Evolutionary conservation across 164 flowering plant species (phyloP), one percentile per base, ranked within the genome.

Genomic region (Vitis rotundifolia): DNA sequence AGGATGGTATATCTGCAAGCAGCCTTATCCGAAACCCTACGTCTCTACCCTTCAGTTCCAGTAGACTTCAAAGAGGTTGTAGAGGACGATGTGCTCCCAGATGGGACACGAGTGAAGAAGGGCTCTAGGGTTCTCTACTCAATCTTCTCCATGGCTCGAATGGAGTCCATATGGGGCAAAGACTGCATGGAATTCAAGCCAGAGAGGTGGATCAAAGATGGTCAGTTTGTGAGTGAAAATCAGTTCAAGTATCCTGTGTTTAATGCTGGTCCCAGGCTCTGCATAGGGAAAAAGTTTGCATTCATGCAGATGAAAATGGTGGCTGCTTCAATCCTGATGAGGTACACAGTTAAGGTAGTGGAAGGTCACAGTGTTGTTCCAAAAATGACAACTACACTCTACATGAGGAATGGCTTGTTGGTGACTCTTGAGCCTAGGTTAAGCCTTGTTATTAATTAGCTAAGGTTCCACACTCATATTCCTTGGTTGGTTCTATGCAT

Each of bases 1-100:
- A 75, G 78, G 37, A 88, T 91, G 97, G 88, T 75, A 57, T 88
- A 88, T 71, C 73, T 91, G 37, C 83, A 91, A 37, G 97, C 97
- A 1, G 85, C 92, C 5, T 48, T 91, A 14, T 74, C 88, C 0
- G 91, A 89, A 55, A 57, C 91, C 0, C 67, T 91, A 50, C 74
- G 88, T 73, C 85, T 87, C 0, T 91, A 89, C 74, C 97, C 93
- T 0, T 72, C 92, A 0, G 91, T 88, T 29, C 92, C 91, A 3
- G 2, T 84, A 0, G 90, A 87, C 72, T 66, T 84, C 73, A 89
- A 89, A 61, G 82, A 87, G 75, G 89, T 78, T 1, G 9, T 64
- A 49, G 83, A 86, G 49, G 90, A 88, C 44, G 93, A 87, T 13
- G 70, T 78, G 6, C 69, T 86, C 29, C 90, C 93, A 0, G 87